These are phyloP conservation scores for Solanum verrucosum DNA, from an alignment of 257 asterid genomes.

Conservation along the genomic window DNA sequence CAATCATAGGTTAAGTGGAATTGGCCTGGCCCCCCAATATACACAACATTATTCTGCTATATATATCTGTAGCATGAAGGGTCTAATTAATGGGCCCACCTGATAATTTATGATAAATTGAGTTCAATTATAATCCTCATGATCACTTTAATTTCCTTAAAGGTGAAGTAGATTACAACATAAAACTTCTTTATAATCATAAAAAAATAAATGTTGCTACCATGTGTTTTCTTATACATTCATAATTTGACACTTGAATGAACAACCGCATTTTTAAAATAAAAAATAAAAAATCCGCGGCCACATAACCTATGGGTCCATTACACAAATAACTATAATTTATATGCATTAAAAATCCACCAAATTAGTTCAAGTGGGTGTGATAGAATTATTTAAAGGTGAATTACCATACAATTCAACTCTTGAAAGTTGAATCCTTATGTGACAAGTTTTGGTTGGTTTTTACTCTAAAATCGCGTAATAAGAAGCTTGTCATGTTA, in stretches of 20 bases:
- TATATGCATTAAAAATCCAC: not conserved
- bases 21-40: not conserved
- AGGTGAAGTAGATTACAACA: not conserved
- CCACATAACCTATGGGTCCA: not conserved
- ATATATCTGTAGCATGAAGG: not conserved
- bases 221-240: not conserved
- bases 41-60: not conserved
- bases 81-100: not conserved
- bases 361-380: not conserved
- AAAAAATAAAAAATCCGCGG: not conserved
- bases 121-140: not conserved
- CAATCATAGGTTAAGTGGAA: conserved; percentile 7
- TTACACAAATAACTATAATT: not conserved
- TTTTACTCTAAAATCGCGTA: not conserved
- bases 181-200: not conserved
- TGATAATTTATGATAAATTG: not conserved
- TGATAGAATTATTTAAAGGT: not conserved
- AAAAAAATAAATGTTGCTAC: not conserved
- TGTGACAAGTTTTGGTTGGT: not conserved
- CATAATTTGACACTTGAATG: not conserved
- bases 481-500: not conserved
- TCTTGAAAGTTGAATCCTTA: not conserved
- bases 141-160: not conserved
- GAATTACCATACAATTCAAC: not conserved
- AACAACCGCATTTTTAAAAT: not conserved